A percentile compares a stretch with the other conserved stretches of the same genome.
Evolutionary conservation across 2,329 filamentous ascomycete species (phyloP).

Genomic region (Neurospora sp.): DNA sequence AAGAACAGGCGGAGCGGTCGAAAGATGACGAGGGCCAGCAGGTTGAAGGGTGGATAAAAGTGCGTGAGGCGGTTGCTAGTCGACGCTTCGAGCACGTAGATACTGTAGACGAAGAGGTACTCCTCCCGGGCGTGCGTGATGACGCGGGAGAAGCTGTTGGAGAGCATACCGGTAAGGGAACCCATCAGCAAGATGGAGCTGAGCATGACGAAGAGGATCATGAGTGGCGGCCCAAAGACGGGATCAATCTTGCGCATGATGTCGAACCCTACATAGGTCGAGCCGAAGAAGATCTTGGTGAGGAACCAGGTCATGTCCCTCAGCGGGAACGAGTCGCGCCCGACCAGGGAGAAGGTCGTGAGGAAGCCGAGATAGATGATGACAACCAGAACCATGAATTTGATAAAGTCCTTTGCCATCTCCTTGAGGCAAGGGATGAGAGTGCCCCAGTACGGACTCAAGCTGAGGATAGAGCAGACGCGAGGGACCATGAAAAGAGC

Average conservation of each 20-base stretch:
- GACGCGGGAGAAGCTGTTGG: conserved; percentile 61
- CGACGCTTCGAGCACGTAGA: conserved; percentile 56
- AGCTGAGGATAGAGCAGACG: conserved; percentile 75
- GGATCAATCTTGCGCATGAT: conserved; percentile 52
- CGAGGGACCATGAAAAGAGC: conserved; percentile 84
- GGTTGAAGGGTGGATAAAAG: conserved; percentile 64
- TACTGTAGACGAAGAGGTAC: conserved; percentile 67
- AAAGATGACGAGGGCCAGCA: conserved; percentile 62
- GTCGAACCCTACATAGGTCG: conserved; percentile 64
- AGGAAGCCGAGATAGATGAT: conserved; percentile 83
- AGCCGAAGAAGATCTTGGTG: conserved; percentile 74
- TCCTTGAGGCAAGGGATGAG: conserved; percentile 84
- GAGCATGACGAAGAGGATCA: conserved; percentile 66
- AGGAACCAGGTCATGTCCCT: conserved; percentile 65
- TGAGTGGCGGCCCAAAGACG: conserved; percentile 49
- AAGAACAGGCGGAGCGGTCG: conserved; percentile 63
- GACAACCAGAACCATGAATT: conserved; percentile 64
- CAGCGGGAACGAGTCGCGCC: conserved; percentile 57
- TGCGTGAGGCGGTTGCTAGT: conserved; percentile 60
- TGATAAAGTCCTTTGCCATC: conserved; percentile 89
- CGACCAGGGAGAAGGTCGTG: conserved; percentile 73
- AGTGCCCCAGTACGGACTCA: conserved; percentile 86
- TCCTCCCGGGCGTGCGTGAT: conserved; percentile 60
- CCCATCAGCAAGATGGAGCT: conserved; percentile 73
- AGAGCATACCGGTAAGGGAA: conserved; percentile 67